Conservation (phyloP, 768 basidiomycete genomes). For the Terana coerulea region DNA sequence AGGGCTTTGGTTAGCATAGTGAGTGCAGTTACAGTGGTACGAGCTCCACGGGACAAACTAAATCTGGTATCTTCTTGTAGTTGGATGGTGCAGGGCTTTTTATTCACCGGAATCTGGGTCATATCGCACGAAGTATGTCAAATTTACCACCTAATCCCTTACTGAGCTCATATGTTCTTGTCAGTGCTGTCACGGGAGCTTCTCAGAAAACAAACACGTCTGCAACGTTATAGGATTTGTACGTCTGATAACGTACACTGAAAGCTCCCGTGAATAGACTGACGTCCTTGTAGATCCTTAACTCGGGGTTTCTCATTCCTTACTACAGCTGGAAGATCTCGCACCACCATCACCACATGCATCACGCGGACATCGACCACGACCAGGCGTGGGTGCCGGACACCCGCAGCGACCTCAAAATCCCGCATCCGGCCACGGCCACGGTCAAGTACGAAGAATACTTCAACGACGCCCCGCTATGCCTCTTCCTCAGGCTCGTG, state of each 20-base stretch:
- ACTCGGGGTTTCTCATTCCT: constrained; percentile 12
- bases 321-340: constrained; percentile 27
- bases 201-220: not conserved
- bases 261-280: not conserved
- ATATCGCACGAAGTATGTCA: not conserved
- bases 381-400: constrained; percentile 5
- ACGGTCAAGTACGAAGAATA: not conserved
- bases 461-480: not conserved
- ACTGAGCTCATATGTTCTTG: not conserved
- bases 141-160: not conserved
- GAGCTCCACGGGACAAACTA: not conserved
- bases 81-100: not conserved
- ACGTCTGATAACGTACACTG: not conserved
- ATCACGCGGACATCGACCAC: constrained; percentile 4
- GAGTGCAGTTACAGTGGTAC: too few species aligned
- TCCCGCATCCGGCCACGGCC: not conserved
- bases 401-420: not conserved
- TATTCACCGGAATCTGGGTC: not conserved
- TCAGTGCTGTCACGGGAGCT: not conserved
- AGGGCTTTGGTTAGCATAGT: too few species aligned
- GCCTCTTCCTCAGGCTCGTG: not conserved
- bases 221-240: not conserved
- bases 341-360: constrained; percentile 7
- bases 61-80: constrained; percentile 1
- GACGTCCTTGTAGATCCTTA: not conserved